These are phyloP conservation scores for Microbotryum silenes-acaulis DNA, from an alignment of 1,284 basidiomycete species.

Conservation along the genomic window DNA sequence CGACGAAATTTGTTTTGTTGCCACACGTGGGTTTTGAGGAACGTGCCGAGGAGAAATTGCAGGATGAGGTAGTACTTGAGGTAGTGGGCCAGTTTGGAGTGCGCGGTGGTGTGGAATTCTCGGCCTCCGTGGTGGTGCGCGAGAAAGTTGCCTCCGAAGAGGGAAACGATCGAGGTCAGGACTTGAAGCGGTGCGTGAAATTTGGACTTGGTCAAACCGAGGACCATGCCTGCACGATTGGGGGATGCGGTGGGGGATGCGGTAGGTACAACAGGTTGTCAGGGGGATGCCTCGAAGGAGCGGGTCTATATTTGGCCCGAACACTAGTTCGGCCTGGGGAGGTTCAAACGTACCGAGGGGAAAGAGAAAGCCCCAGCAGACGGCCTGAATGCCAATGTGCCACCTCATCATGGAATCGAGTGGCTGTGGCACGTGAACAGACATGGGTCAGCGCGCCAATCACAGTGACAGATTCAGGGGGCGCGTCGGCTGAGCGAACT, in stretches of 20 bases:
- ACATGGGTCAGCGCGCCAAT: not conserved
- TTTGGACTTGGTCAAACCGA: conserved; percentile 29
- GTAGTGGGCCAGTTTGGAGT: conserved; percentile 28
- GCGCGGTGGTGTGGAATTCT: conserved; percentile 31
- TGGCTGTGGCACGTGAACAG: not conserved
- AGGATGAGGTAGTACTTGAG: conserved; percentile 29
- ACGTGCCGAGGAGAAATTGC: conserved; percentile 71
- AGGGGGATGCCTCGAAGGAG: not conserved
- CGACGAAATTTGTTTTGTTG: conserved; percentile 63
- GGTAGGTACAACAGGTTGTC: not conserved
- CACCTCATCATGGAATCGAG: conserved; percentile 24
- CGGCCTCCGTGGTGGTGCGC: conserved; percentile 32
- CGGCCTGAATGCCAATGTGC: conserved; percentile 31
- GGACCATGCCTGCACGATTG: conserved; percentile 28
- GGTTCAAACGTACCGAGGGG: conserved; percentile 14
- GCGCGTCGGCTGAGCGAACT: not conserved
- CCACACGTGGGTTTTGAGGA: conserved; percentile 86
- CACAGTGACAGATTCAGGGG: not conserved
- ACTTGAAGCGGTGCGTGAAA: conserved; percentile 32
- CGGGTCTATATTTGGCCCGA: no score
- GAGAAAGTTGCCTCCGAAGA: conserved; percentile 25
- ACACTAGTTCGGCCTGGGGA: not conserved
- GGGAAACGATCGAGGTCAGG: conserved; percentile 21
- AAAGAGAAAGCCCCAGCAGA: conserved; percentile 32
- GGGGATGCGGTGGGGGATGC: not conserved